Evolutionary conservation across 805 yeast species (phyloP).

Genomic region (Ogataea corticis): DNA sequence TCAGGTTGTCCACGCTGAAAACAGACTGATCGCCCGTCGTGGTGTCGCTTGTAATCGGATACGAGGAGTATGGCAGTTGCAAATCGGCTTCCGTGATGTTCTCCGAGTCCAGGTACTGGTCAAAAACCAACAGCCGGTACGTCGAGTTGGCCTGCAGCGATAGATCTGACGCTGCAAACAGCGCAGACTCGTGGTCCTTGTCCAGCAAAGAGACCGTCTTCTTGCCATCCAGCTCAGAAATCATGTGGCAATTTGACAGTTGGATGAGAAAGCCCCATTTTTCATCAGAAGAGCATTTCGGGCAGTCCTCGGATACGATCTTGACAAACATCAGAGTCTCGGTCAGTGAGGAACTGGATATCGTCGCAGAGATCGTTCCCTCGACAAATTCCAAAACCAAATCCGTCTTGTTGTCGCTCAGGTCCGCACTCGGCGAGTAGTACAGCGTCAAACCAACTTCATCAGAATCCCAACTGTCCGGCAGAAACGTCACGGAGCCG

Average conservation of each 20-base stretch:
- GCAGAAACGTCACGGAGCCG: constrained; percentile 1
- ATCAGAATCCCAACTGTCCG: constrained; percentile 5
- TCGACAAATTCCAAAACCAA: constrained; percentile 2
- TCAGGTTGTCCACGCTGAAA: constrained; percentile 61
- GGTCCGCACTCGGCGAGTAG: constrained; percentile 10
- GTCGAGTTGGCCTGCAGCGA: constrained; percentile 3
- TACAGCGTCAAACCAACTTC: constrained; percentile 6
- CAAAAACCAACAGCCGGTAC: constrained; percentile 20
- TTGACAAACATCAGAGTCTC: constrained; percentile 5
- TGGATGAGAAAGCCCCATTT: constrained; percentile 67
- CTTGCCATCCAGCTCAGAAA: constrained; percentile 66
- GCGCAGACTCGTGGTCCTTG: constrained; percentile 65
- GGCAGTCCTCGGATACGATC: constrained; percentile 27
- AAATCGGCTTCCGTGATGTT: constrained; percentile 45
- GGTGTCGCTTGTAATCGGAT: constrained; percentile 44
- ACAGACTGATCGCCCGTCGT: constrained; percentile 38
- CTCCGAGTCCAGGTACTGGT: constrained; percentile 41
- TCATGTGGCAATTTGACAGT: constrained; percentile 58
- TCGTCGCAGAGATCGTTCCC: neutral
- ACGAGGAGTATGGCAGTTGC: neutral
- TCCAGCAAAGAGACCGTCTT: constrained; percentile 61
- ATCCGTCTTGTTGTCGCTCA: constrained; percentile 3
- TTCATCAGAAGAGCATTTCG: constrained; percentile 18
- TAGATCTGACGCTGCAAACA: constrained; percentile 37
- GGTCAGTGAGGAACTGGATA: neutral